These are phyloP conservation scores for Eucalyptus erythrocorys DNA, from an alignment of 345 rosid species.

Conservation along the genomic window DNA sequence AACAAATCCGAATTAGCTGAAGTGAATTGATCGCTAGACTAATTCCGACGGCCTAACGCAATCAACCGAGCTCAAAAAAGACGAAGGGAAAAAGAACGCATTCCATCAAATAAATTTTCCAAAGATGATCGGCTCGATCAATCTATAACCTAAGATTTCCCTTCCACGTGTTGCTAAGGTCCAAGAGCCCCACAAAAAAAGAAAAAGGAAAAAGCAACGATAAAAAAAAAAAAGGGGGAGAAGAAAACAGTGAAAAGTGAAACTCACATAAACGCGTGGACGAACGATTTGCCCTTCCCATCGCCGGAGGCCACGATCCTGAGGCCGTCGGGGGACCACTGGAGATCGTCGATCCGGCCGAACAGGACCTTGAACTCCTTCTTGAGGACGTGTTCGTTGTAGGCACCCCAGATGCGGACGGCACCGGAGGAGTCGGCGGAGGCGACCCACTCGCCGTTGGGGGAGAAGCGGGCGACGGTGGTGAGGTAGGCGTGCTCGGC, in stretches of 20 bases:
- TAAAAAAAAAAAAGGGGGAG: not conserved
- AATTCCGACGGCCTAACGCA: not conserved
- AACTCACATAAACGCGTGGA: constrained; percentile 93
- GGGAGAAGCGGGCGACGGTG: constrained; percentile 90
- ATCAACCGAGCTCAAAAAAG: not conserved
- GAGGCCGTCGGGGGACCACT: constrained; percentile 95
- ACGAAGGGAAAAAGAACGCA: not conserved
- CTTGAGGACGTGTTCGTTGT: constrained; percentile 73
- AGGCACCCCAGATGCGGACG: constrained; percentile 94
- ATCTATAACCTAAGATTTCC: not conserved
- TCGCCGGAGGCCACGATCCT: constrained; percentile 94
- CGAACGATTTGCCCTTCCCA: constrained; percentile 88
- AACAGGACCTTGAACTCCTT: constrained; percentile 84
- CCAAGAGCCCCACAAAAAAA: not conserved
- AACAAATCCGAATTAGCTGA: no score
- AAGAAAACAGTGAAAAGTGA: not conserved
- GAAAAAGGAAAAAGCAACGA: not conserved
- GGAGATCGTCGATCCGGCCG: constrained; percentile 98
- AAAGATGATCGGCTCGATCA: not conserved
- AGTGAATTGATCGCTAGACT: not conserved
- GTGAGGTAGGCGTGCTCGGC: constrained; percentile 92
- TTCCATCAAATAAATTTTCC: not conserved
- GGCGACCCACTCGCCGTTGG: constrained; percentile 99
- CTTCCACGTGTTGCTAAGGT: not conserved
- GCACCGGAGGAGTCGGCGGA: constrained; percentile 88